Base-by-base conservation (phyloP, 352 stramenopile genomes). In the Pythium rishiriense region DNA sequence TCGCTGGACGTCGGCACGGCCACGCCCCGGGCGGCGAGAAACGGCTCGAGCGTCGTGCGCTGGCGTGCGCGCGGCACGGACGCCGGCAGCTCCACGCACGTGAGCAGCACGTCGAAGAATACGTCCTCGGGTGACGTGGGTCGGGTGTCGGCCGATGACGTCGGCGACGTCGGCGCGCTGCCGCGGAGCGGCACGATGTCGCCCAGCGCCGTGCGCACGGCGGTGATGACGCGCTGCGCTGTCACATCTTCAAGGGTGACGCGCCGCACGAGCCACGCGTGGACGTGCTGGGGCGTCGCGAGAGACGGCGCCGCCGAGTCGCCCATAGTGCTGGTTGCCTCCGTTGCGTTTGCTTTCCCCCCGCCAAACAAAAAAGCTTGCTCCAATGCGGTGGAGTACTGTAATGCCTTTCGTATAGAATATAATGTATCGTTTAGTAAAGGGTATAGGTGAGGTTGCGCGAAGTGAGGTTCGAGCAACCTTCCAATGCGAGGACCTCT, bases 101-200 rank as follows among this genome's bases (percentile, higher is more conserved):
- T 63, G 19, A 66, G 39, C 43, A 73, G 51, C 41, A 68, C 41
- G 14, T 66, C 50, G 11, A 57, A 53, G 49, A 69, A 69, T 17
- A 64, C 55, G 22, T 68, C 58, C n/a, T 64, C 54, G 14, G 37
- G 37, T 0, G 50, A 12, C 24, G 46, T 29, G 1, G 48, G 25
- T 15, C 54, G 43, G 10, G 19, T 14, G 45, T 43, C 58, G 35
- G n/a, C 73, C 4, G 45, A 39, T 1, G 65, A 71, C 8, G 63
- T 64, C 37, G 71, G 73, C 9, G 28, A 47, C 31, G 29, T 42
- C 57, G 64, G 74, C 53, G 46, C 48, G 10, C 68, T 59, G 15
- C 80, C 82, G 22, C 76, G 75, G 7, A 91, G 68, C 14, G 82
- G 82, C 24, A 91, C 76, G 12, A 79, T 53, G 19, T 77, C 50